Base-by-base conservation (phyloP, 495 filamentous ascomycete species). In the Glonium stellatum region DNA sequence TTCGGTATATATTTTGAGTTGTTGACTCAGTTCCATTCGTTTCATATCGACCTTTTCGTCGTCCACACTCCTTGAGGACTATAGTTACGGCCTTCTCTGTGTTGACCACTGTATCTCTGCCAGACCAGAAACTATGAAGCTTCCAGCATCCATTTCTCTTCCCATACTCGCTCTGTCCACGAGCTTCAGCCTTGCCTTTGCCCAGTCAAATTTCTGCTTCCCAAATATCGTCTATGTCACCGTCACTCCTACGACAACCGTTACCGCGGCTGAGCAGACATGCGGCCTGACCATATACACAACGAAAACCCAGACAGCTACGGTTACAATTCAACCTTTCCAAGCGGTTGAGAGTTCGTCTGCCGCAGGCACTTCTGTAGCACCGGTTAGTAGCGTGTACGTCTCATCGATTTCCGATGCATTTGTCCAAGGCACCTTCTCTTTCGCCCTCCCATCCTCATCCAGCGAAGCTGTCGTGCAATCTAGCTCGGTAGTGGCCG, bases 21-120 rank as follows among this genome's bases (percentile, higher is more conserved):
- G 53, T 58, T 39, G 58, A 65, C 48, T 65, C 58, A 22, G 54
- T 54, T 61, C 49, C 63, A 64, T 52, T 62, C 60, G n/a, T 62
- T 62, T 42, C 12, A 44, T 11, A 44, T 25, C 35, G 41, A 31
- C 27, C 35, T 13, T 36, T 48, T 49, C 46, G 42, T 34, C 9
- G 48, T 51, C 46, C 12, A 41, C n/a, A 44, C 52, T 48, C 31
- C 46, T 54, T 36, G 15, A 55, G 49, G 31, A 37, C 18, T 25
- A 13, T 22, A 31, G 27, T 6, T 19, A 15, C 19, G n/a, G 52
- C 59, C 39, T 60, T 47, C 23, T 51, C 44, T 31, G 53, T 61
- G 52, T 61, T 61, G 58, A 61, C 55, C 48, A 36, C 55, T 37
- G 13, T 25, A 22, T 12, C 42, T 34, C 55, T 35, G 35, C 27